Conservation (phyloP, 2,329 filamentous ascomycete genomes). For the Trichoderma harzianum region DNA sequence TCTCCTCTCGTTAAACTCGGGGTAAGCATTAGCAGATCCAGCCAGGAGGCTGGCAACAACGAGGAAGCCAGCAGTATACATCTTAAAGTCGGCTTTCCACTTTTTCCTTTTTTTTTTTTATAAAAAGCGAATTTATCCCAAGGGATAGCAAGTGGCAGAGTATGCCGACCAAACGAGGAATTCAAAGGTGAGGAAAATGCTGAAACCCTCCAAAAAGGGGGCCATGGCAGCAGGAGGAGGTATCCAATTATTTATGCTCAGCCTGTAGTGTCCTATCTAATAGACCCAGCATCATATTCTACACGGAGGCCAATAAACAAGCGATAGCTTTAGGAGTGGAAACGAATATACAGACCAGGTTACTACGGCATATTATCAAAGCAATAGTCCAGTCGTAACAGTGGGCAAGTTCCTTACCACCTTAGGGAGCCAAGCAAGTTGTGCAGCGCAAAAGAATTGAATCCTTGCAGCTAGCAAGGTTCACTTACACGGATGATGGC, state of each 20-base stretch:
- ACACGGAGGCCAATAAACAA: neutral
- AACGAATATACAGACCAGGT: neutral
- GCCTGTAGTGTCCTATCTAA: neutral
- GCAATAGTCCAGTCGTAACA: neutral
- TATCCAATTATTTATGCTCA: neutral
- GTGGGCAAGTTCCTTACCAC: neutral
- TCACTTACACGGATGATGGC: neutral
- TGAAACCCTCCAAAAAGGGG: neutral
- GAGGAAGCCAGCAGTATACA: neutral
- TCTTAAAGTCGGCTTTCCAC: neutral
- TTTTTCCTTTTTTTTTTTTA: neutral
- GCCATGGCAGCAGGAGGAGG: neutral
- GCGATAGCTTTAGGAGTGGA: neutral
- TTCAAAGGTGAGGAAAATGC: neutral
- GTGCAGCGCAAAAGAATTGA: neutral
- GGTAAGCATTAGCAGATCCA: neutral
- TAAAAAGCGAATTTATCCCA: neutral
- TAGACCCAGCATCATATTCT: neutral
- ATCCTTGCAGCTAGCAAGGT: neutral
- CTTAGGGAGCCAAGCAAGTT: neutral
- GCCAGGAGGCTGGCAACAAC: neutral
- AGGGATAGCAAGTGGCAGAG: neutral
- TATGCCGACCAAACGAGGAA: neutral
- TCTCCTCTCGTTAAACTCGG: neutral
- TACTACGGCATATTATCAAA: neutral